Evolutionary conservation across 2,329 filamentous ascomycete species (phyloP), one percentile per base, ranked within the genome.

Genomic region (Lecanosticta acicola): DNA sequence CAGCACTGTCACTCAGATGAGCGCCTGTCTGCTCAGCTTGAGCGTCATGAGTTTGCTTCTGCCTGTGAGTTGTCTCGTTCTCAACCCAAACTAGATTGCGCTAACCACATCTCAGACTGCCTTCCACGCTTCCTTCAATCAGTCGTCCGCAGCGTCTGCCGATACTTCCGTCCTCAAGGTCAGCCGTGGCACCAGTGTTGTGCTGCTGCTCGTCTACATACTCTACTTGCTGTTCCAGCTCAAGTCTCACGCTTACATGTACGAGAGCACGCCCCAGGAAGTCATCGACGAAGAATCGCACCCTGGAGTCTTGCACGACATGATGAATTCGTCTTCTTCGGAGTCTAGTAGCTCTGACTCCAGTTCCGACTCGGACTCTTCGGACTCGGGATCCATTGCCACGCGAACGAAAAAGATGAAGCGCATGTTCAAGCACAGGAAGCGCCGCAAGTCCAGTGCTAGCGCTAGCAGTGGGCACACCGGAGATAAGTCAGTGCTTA

Each of bases 1-100:
- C 70, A 93, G 83, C 68, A 95, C 87, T 17, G 87, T 95, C 48
- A 95, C 89, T 1, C 89, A 96, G 66, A 95, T 95, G 87, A 95
- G 88, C 64, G 90, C 90, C 41, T 94, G 88, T 70, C 75, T 96
- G 58, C 78, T 96, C 57, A 94, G 87, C 72, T 68, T 95, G 67
- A 90, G 86, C 62, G 90, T 94, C 50, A 90, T 87, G 68, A 95
- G 89, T 71, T 74, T 95, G 17, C 77, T 95, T 19, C 70, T 96
- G 10, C 89, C 90, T 1, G 84, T 85, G 68, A 57, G 79, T 68
- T 18, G n/a, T 9, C n/a, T n/a, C n/a, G n/a, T n/a, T n/a, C n/a
- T n/a, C n/a, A n/a, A n/a, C n/a, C n/a, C n/a, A n/a, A n/a, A n/a
- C n/a, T n/a, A n/a, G n/a, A n/a, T n/a, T n/a, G n/a, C 10, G 44